Conservation (phyloP, 2,329 filamentous ascomycete species). For the Tetracladium maxilliforme region DNA sequence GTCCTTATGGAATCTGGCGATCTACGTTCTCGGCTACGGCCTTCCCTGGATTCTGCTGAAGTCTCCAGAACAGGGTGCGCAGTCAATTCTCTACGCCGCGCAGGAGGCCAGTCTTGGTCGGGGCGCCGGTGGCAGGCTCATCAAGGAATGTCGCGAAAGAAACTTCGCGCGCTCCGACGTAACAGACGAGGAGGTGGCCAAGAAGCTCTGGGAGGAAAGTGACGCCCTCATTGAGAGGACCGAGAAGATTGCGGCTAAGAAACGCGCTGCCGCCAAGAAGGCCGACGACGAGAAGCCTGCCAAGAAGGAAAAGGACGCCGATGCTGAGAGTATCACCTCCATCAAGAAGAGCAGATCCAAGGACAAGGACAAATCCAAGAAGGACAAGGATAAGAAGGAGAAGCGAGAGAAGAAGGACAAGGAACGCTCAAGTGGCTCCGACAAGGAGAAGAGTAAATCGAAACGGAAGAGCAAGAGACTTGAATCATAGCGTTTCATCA, state of each 20-base stretch:
- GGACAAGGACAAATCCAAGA: constrained; percentile 2
- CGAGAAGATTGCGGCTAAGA: constrained; percentile 64
- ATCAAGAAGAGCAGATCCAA: constrained; percentile 19
- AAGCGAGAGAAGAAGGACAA: constrained; percentile 7
- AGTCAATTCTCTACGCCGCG: constrained; percentile 71
- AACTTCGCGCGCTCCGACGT: constrained; percentile 60
- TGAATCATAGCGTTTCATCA: too few species aligned
- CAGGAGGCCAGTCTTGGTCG: constrained; percentile 65
- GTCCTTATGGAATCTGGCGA: constrained; percentile 60
- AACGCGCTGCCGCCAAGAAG: constrained; percentile 19
- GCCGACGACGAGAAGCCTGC: constrained; percentile 17
- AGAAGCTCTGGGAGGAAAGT: constrained; percentile 80
- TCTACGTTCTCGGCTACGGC: constrained; percentile 68
- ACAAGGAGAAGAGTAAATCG: constrained; percentile 11
- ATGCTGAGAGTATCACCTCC: constrained; percentile 12
- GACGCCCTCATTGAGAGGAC: constrained; percentile 69
- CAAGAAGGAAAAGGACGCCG: constrained; percentile 4
- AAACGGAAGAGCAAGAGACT: constrained; percentile 12
- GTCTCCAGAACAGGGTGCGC: constrained; percentile 67
- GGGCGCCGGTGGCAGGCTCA: constrained; percentile 49
- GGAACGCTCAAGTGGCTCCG: constrained; percentile 3
- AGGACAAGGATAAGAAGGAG: constrained; percentile 7
- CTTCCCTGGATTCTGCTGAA: constrained; percentile 83
- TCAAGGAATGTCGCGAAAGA: constrained; percentile 81
- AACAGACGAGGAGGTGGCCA: constrained; percentile 62